These are phyloP conservation scores for thale cress (Arabidopsis thaliana) DNA, from an alignment of 345 rosid species.

Conservation along the genomic window DNA sequence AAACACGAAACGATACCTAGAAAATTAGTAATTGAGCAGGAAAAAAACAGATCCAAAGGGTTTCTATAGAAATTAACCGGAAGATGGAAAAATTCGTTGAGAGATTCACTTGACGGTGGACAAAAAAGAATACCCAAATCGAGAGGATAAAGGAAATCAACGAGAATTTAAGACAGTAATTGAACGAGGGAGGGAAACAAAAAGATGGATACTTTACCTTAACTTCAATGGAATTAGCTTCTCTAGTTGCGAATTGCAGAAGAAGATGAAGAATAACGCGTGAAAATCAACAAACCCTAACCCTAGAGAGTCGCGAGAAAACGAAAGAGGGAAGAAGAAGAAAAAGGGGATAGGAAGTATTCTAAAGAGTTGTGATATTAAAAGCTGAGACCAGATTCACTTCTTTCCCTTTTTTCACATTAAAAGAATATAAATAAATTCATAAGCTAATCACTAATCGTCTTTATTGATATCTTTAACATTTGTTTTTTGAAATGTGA, in stretches of 20 bases:
- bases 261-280: conserved; percentile 27
- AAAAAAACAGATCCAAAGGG: conserved; percentile 34
- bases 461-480: too few species aligned
- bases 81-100: conserved; percentile 8
- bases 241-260: conserved; percentile 4
- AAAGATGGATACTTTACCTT: conserved; percentile 14
- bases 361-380: conserved; percentile 18
- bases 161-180: background rate
- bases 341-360: conserved; percentile 23
- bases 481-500: too few species aligned
- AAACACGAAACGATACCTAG: background rate
- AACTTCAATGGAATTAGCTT: conserved; percentile 15
- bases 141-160: conserved; percentile 18
- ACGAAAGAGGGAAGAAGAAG: conserved; percentile 14
- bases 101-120: conserved; percentile 2
- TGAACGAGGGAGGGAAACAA: background rate
- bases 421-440: background rate
- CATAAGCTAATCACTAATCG: background rate
- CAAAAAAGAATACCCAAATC: background rate
- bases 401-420: conserved; percentile 13
- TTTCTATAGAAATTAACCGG: conserved; percentile 13
- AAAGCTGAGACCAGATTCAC: conserved; percentile 9
- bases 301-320: conserved; percentile 34
- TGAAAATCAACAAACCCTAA: conserved; percentile 37
- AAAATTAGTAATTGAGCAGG: conserved; percentile 7